These are phyloP conservation scores for Juncus effusus DNA, from an alignment of 176 grass and related monocot genomes.

Conservation along the genomic window DNA sequence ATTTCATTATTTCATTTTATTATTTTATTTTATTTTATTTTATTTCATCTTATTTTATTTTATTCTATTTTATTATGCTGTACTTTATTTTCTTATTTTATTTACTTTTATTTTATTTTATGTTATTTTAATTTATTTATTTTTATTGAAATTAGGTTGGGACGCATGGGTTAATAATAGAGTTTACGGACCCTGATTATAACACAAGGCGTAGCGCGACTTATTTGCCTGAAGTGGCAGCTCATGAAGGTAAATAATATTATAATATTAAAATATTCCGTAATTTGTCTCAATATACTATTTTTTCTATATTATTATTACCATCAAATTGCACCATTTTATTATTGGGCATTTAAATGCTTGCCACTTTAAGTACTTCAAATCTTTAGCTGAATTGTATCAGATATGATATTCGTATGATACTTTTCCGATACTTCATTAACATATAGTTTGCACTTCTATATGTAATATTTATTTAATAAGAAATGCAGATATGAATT, in stretches of 20 bases:
- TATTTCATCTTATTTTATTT: not conserved
- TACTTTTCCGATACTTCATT: no score
- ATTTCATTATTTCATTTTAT: slow-evolving; percentile 7
- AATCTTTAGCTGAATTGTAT: not conserved
- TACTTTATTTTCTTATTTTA: no score
- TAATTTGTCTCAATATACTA: not conserved
- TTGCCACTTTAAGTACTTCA: not conserved
- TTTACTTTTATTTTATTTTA: not conserved
- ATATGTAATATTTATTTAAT: no score
- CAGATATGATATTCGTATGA: no score
- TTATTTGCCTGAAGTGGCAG: slow-evolving; percentile 95
- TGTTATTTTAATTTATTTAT: slow-evolving; percentile 13
- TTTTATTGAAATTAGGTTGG: slow-evolving; percentile 52
- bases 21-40: not conserved
- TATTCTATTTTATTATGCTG: no score
- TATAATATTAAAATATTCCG: not conserved
- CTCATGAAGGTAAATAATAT: slow-evolving; percentile 68
- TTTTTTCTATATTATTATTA: slow-evolving; percentile 3
- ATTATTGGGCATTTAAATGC: not conserved
- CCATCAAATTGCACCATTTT: not conserved
- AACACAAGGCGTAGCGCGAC: slow-evolving; percentile 72
- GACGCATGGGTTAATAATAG: slow-evolving; percentile 96
- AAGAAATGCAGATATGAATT: no score
- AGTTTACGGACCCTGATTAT: slow-evolving; percentile 85
- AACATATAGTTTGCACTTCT: no score